These are phyloP conservation scores for Ormosia emarginata DNA, from an alignment of 306 rosid genomes.

Conservation along the genomic window DNA sequence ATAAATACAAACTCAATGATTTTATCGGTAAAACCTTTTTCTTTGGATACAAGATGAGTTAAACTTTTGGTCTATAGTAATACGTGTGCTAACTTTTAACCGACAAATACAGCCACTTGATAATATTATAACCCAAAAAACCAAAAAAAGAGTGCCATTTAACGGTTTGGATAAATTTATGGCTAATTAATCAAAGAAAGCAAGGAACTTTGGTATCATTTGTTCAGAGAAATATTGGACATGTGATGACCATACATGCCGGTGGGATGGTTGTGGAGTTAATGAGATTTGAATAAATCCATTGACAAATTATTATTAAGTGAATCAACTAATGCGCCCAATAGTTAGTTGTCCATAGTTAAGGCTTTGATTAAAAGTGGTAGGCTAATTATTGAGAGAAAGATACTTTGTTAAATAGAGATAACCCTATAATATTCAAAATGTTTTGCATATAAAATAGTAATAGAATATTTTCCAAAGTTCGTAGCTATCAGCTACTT, in stretches of 20 bases:
- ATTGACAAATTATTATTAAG: constrained; percentile 12
- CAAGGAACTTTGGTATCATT: not conserved
- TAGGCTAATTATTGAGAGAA: constrained; percentile 8
- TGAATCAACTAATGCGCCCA: constrained; percentile 28
- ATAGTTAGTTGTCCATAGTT: constrained; percentile 26
- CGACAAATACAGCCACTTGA: not conserved
- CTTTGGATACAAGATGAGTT: not conserved
- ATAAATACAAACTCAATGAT: not conserved
- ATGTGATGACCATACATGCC: constrained; percentile 20
- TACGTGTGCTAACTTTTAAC: not conserved
- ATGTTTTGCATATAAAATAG: not conserved
- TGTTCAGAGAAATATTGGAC: constrained; percentile 9
- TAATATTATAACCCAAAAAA: not conserved
- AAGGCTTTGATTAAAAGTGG: constrained; percentile 20
- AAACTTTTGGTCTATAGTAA: not conserved
- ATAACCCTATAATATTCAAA: not conserved
- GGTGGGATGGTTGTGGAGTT: constrained; percentile 34
- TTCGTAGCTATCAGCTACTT: not conserved
- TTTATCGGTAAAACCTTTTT: not conserved
- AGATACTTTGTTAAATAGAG: not conserved
- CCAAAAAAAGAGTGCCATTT: not conserved
- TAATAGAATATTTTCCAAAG: not conserved
- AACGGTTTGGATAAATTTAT: not conserved
- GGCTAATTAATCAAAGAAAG: not conserved
- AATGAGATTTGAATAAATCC: constrained; percentile 15